Conservation (phyloP, 2,329 filamentous ascomycete genomes). For the Dactylella cylindrospora region DNA sequence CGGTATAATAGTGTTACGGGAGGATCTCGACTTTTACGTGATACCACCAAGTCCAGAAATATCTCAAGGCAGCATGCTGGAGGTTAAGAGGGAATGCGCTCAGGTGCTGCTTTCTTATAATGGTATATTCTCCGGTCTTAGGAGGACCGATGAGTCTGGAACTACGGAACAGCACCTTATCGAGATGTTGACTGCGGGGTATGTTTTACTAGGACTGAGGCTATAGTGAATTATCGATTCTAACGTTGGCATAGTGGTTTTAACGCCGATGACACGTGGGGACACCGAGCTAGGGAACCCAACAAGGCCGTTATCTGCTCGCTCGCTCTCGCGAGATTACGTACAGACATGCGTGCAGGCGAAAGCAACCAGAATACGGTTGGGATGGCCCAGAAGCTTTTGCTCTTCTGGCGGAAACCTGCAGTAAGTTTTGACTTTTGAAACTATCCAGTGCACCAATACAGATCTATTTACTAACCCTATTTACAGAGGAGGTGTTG, state of each 20-base stretch:
- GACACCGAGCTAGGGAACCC: constrained; percentile 93
- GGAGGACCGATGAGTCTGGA: constrained; percentile 91
- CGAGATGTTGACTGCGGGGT: constrained; percentile 99
- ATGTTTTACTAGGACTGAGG: constrained; percentile 52
- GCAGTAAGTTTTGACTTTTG: constrained; percentile 55
- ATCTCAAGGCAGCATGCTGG: constrained; percentile 84
- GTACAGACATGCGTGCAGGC: constrained; percentile 75
- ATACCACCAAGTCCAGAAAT: constrained; percentile 87
- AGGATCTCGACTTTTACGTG: constrained; percentile 96
- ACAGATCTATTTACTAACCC: background rate
- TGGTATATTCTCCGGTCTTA: constrained; percentile 92
- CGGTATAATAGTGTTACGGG: constrained; percentile 92
- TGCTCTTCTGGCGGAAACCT: constrained; percentile 97
- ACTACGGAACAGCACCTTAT: constrained; percentile 98
- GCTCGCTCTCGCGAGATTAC: constrained; percentile 84
- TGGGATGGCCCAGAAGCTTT: constrained; percentile 96
- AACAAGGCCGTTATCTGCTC: constrained; percentile 99
- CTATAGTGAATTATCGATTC: background rate
- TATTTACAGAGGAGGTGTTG: constrained; percentile 71
- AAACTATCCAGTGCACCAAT: background rate
- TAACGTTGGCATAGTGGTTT: constrained; percentile 68
- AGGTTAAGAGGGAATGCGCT: constrained; percentile 89
- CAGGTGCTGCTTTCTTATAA: constrained; percentile 82
- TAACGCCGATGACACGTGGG: constrained; percentile 93
- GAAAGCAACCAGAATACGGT: constrained; percentile 72